Percentiles rank a stretch among this genome's conserved stretches.
Conservation (phyloP, 345 rosid species). For the Zanthoxylum bungeanum region DNA sequence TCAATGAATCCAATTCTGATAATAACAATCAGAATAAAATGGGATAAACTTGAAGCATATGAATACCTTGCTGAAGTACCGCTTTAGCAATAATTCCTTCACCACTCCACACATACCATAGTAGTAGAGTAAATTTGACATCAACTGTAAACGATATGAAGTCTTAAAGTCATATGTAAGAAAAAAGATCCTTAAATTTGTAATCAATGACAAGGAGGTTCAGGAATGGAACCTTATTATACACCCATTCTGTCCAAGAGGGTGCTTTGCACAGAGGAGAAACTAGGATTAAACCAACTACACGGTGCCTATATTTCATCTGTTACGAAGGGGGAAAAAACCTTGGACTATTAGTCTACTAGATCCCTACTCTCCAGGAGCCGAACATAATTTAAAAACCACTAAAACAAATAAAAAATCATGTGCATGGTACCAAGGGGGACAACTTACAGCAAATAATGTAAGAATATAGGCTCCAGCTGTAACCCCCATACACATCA, state of each 20-base stretch:
- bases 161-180: conserved; percentile 11
- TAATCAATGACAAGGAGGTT: conserved; percentile 12
- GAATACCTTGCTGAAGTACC: conserved; percentile 89
- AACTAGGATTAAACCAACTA: conserved; percentile 82
- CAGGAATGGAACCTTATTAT: conserved; percentile 60
- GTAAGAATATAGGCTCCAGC: conserved; percentile 97
- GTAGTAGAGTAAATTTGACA: conserved; percentile 80
- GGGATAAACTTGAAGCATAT: conserved; percentile 12
- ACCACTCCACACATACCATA: conserved; percentile 95
- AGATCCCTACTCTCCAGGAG: neutral
- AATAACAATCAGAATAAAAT: neutral
- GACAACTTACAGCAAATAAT: conserved; percentile 75
- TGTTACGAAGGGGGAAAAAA: conserved; percentile 26
- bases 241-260: conserved; percentile 95
- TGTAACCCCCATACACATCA: conserved; percentile 98
- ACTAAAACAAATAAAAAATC: neutral
- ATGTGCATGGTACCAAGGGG: conserved; percentile 7
- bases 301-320: conserved; percentile 91
- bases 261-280: conserved; percentile 94
- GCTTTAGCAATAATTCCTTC: conserved; percentile 79
- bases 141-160: conserved; percentile 47
- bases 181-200: conserved; percentile 2
- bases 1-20: conserved; percentile 10
- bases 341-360: conserved; percentile 10
- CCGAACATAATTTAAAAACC: neutral